Percentiles rank a stretch among this genome's conserved stretches.
These are phyloP conservation scores for Coemansia sp. DNA, from an alignment of 192 early-diverging fungal genomes.

Conservation along the genomic window DNA sequence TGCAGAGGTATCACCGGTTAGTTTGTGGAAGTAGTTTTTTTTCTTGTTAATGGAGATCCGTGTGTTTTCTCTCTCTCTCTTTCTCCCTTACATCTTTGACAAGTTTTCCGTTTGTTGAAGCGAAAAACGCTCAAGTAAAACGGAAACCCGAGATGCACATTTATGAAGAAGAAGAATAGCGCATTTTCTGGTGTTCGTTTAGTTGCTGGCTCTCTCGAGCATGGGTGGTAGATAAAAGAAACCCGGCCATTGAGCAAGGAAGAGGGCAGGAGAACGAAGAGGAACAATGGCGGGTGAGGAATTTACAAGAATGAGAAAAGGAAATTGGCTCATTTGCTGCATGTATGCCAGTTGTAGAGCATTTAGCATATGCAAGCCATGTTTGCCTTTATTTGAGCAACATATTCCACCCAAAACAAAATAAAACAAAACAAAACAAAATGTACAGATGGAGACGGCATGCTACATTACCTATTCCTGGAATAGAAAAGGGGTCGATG, in stretches of 20 bases:
- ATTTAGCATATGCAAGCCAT: too few species aligned
- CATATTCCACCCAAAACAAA: too few species aligned
- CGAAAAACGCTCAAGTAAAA: too few species aligned
- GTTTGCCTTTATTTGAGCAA: neutral
- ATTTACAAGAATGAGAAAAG: neutral
- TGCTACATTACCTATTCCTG: slow-evolving; percentile 67
- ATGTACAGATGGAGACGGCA: neutral
- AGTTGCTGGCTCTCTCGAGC: too few species aligned
- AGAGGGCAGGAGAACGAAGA: neutral
- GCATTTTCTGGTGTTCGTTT: neutral
- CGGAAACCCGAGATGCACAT: neutral
- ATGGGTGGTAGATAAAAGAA: too few species aligned
- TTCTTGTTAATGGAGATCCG: neutral
- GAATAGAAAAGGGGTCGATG: slow-evolving; percentile 82
- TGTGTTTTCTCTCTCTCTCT: too few species aligned
- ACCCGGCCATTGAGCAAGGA: neutral
- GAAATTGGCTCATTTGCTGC: neutral
- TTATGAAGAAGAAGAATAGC: neutral
- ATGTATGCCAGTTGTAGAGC: neutral
- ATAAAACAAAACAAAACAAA: neutral
- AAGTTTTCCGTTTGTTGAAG: too few species aligned
- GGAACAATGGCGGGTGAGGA: neutral
- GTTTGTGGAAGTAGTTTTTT: neutral
- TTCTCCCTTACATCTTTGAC: too few species aligned
- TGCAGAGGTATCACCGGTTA: too few species aligned